Percentiles rank a stretch among this genome's conserved stretches.
Conservation (phyloP, 1,139 yeast species). For the Candida tropicalis region DNA sequence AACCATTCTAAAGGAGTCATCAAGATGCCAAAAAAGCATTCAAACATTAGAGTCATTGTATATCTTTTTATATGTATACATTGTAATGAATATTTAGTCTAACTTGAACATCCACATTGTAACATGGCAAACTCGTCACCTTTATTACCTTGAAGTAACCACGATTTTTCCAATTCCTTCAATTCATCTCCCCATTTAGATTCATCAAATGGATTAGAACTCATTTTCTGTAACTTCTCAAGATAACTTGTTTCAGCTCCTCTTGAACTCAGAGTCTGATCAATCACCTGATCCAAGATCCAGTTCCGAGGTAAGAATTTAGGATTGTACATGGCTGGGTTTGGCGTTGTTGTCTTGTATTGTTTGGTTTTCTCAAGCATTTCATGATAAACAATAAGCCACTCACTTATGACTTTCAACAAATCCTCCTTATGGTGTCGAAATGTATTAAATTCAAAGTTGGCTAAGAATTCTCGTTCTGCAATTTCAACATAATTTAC, state of each 20-base stretch:
- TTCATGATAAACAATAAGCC: conserved; percentile 43
- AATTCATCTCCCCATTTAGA: conserved; percentile 65
- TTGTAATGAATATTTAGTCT: too few species aligned
- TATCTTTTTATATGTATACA: too few species aligned
- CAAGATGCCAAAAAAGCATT: conserved; percentile 27
- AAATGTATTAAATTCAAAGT: conserved; percentile 21
- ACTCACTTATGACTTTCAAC: conserved; percentile 30
- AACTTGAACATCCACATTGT: conserved; percentile 70
- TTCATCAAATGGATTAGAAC: conserved; percentile 60
- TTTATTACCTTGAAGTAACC: conserved; percentile 53
- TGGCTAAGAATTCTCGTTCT: conserved; percentile 24
- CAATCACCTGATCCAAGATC: conserved; percentile 83
- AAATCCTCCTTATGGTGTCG: conserved; percentile 37
- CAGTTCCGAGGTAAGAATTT: conserved; percentile 81
- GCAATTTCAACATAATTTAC: conserved; percentile 28
- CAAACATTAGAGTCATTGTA: too few species aligned
- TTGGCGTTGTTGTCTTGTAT: conserved; percentile 33
- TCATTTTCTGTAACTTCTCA: conserved; percentile 61
- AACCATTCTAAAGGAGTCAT: conserved; percentile 39
- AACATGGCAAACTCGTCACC: conserved; percentile 55
- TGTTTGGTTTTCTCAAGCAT: conserved; percentile 35
- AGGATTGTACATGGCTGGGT: conserved; percentile 63
- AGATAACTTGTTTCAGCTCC: conserved; percentile 43
- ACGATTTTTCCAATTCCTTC: conserved; percentile 55
- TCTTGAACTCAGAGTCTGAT: conserved; percentile 41